phyloP scores from a whole-genome alignment of 345 rosid species.

The Excoecaria agallocha region DNA sequence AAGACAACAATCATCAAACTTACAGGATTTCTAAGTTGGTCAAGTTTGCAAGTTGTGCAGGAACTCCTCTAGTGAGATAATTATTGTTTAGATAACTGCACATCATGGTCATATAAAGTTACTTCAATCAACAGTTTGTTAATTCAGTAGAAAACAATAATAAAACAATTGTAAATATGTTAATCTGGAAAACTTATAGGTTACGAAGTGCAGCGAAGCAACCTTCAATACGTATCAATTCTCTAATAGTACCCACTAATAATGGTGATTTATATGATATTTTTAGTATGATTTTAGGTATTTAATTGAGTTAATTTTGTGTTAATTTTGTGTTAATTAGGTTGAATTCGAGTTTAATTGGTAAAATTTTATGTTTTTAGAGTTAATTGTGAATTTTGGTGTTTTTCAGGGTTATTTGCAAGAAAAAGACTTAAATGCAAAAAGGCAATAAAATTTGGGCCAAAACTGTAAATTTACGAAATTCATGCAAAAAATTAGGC shows the following conservation, averaged over 20 bases:
- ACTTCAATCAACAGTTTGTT: not conserved
- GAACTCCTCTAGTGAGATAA: constrained; percentile 89
- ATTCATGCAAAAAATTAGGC: no score
- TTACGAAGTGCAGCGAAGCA: constrained; percentile 83
- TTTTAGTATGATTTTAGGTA: no score
- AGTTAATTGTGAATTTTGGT: no score
- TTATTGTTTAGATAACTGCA: constrained; percentile 83
- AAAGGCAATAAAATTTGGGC: no score
- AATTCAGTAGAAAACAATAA: not conserved
- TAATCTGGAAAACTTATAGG: constrained; percentile 50
- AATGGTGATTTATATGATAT: no score
- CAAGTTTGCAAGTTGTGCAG: constrained; percentile 85
- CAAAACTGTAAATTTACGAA: no score
- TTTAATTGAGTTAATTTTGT: no score
- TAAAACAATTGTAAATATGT: not conserved
- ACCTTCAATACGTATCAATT: constrained; percentile 84
- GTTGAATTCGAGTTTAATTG: no score
- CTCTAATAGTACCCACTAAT: constrained; percentile 90
- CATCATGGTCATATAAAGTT: not conserved
- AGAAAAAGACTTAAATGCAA: no score
- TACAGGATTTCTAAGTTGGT: constrained; percentile 88
- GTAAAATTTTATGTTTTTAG: no score
- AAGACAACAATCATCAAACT: constrained; percentile 20
- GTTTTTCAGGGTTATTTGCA: no score
- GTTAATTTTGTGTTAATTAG: no score